Conservation (phyloP, 2,329 filamentous ascomycete species). For the Talaromyces amestolkiae region DNA sequence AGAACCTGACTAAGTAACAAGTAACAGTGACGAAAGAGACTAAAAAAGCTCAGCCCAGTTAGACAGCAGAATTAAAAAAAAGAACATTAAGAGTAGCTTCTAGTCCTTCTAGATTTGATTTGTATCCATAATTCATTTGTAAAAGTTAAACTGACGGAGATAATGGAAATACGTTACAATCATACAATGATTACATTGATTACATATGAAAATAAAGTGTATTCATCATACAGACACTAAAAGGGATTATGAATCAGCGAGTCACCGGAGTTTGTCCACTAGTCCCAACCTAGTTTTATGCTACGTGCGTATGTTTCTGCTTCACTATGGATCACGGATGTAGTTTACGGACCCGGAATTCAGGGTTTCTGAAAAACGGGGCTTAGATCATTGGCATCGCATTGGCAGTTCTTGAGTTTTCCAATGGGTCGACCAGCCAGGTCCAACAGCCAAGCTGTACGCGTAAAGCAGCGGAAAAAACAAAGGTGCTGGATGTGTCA, state of each 20-base stretch:
- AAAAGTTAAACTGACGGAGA: neutral
- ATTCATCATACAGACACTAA: neutral
- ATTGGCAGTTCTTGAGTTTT: neutral
- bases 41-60: constrained; percentile 1
- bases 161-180: neutral
- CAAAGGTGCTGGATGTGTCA: neutral
- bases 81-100: neutral
- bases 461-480: neutral
- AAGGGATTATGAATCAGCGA: constrained; percentile 5
- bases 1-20: constrained; percentile 1
- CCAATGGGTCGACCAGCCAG: neutral
- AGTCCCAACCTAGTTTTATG: constrained; percentile 10
- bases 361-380: neutral
- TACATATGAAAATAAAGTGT: no score
- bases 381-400: neutral
- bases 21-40: constrained; percentile 11
- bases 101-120: constrained; percentile 2
- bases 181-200: neutral
- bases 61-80: neutral
- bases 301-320: neutral
- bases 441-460: neutral
- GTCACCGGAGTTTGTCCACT: neutral
- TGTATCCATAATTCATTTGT: constrained; percentile 1
- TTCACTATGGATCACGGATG: constrained; percentile 2
- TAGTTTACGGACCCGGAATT: neutral